Percentiles rank a stretch among this genome's conserved stretches.
phyloP scores from a whole-genome alignment of 257 asterid genomes.

The Plantago ovata region DNA sequence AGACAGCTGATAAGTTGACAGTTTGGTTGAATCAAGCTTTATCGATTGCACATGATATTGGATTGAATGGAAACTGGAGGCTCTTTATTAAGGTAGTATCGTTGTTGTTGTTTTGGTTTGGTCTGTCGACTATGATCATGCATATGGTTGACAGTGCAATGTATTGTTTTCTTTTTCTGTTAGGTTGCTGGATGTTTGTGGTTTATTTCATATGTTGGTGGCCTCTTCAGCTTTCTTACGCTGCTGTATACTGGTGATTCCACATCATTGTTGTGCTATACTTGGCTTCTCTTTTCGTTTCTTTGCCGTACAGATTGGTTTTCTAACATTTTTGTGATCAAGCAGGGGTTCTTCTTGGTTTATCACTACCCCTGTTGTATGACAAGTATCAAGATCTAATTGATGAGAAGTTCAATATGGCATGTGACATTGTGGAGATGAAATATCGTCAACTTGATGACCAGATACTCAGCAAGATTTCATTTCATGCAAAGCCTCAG shows the following conservation, averaged over 20 bases:
- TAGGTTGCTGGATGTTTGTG: slow-evolving; percentile 64
- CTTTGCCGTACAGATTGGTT: not conserved
- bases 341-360: slow-evolving; percentile 61
- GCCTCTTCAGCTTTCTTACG: slow-evolving; percentile 66
- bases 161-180: slow-evolving; percentile 18
- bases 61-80: slow-evolving; percentile 66
- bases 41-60: slow-evolving; percentile 62
- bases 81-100: slow-evolving; percentile 56
- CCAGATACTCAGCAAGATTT: slow-evolving; percentile 40
- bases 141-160: slow-evolving; percentile 15
- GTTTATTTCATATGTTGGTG: slow-evolving; percentile 62
- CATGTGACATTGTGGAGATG: slow-evolving; percentile 37
- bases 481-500: slow-evolving; percentile 36
- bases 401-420: slow-evolving; percentile 50
- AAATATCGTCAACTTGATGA: slow-evolving; percentile 47
- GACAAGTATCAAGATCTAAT: slow-evolving; percentile 57
- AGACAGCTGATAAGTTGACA: slow-evolving; percentile 61
- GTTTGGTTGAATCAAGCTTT: slow-evolving; percentile 56
- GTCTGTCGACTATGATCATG: slow-evolving; percentile 7
- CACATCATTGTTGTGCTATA: slow-evolving; percentile 9
- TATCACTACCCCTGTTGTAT: slow-evolving; percentile 61
- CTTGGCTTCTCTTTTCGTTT: not conserved
- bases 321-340: slow-evolving; percentile 5
- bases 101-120: slow-evolving; percentile 12
- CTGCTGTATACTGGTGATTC: slow-evolving; percentile 62